phyloP scores from a whole-genome alignment of 2,329 filamentous ascomycete species.

The Pseudocercospora cruenta region DNA sequence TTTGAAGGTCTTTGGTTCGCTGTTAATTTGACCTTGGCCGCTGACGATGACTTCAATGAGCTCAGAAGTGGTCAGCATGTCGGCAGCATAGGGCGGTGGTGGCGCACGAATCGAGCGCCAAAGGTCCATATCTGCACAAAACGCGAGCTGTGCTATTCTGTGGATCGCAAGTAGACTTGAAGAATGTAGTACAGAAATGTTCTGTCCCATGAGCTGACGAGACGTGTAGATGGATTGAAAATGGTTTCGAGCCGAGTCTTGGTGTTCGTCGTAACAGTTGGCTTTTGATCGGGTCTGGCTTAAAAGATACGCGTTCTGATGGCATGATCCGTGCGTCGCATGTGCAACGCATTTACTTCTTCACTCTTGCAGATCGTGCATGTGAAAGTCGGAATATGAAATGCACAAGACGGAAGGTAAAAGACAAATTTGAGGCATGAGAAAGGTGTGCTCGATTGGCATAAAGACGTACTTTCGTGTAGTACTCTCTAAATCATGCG shows the following conservation, averaged over 20 bases:
- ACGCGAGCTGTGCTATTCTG: no score
- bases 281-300: background rate
- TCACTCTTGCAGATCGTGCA: background rate
- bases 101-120: background rate
- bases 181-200: no score
- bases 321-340: background rate
- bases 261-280: no score
- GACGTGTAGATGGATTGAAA: no score
- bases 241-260: background rate
- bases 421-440: background rate
- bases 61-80: background rate
- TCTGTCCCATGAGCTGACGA: no score
- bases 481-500: background rate
- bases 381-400: background rate
- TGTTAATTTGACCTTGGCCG: background rate
- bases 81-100: background rate
- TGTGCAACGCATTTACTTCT: background rate
- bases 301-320: background rate
- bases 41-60: background rate
- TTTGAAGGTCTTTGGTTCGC: background rate
- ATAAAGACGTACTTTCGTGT: conserved; percentile 4
- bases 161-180: no score
- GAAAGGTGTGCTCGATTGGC: background rate
- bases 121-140: no score
- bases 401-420: background rate